A percentile compares a stretch with the other conserved stretches of the same genome.
These are phyloP conservation scores for Gryganskiella cystojenkinii DNA, from an alignment of 192 early-diverging fungal species.

Conservation along the genomic window DNA sequence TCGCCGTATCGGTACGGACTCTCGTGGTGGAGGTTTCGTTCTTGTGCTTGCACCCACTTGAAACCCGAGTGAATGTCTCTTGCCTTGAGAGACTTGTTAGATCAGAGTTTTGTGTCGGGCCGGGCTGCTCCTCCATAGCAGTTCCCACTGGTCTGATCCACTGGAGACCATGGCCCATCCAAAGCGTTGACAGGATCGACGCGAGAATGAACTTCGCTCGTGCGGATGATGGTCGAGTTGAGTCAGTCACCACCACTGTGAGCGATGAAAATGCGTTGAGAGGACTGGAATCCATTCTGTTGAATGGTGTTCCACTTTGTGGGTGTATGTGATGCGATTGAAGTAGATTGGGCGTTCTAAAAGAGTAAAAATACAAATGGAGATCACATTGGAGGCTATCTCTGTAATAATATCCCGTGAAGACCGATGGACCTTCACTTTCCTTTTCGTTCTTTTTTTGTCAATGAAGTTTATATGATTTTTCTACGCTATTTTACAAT, in stretches of 20 bases:
- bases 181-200: constrained; percentile 28
- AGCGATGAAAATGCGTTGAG: too few relatives aligned
- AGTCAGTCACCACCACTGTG: constrained; percentile 19
- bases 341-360: too few relatives aligned
- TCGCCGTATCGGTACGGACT: not conserved
- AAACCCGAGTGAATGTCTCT: constrained; percentile 59
- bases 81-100: constrained; percentile 57
- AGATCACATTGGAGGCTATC: too few relatives aligned
- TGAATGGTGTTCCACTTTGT: too few relatives aligned
- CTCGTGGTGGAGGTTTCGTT: not conserved
- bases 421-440: too few relatives aligned
- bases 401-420: too few relatives aligned
- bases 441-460: too few relatives aligned
- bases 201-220: constrained; percentile 43
- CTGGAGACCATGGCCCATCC: constrained; percentile 11
- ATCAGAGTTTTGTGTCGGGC: constrained; percentile 66
- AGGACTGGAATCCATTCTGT: too few relatives aligned
- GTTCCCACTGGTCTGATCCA: constrained; percentile 8
- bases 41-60: not conserved
- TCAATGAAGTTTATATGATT: too few relatives aligned
- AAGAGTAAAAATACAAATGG: too few relatives aligned
- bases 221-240: constrained; percentile 42
- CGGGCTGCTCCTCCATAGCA: constrained; percentile 65
- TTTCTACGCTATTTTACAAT: too few relatives aligned
- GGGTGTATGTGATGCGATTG: too few relatives aligned